Evolutionary conservation across 495 filamentous ascomycete genomes (phyloP), one percentile per base, ranked within the genome.

Genomic region (Venustampulla echinocandica): DNA sequence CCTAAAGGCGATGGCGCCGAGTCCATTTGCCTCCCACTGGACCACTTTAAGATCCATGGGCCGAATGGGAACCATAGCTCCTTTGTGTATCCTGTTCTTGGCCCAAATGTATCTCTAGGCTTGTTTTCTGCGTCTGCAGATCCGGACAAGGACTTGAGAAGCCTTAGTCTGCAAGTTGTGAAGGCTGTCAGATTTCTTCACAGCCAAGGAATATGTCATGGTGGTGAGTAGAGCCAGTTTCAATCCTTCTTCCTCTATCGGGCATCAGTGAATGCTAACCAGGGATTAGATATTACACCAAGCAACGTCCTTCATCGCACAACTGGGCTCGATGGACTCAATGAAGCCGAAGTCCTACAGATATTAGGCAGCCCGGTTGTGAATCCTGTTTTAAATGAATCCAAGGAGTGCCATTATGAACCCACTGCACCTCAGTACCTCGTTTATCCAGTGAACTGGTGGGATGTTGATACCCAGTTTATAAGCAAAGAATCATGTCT

Each of bases 61-160:
- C 66, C 65, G 0, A 68, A 65, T 32, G 66, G 64, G 10, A 42
- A 23, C 4, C 65, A 69, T 49, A 37, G 55, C 3, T 62, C 55
- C 30, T 45, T 67, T 4, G 63, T 67, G 3, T 58, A 58, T 15
- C 53, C 63, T 0, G 46, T 63, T 2, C 32, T 62, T 2, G 64
- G 62, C 11, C 59, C 61, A 10, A 54, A 51, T 2, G 44, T 61
- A 6, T 54, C 55, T 13, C 44, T 33, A 18, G 25, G 61, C 22
- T 25, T 52, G 15, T 46, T 37, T 17, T 22, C 41, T 9, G 34
- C 25, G 17, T 21, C 33, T 17, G 47, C 33, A 5, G 42, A 55
- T 22, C 50, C 50, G 2, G 42, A 7, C 2, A 34, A 9, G 9
- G 6, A 14, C 6, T 37, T 58, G 38, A 57, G 43, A 22, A 25